Base-by-base conservation (phyloP, 345 rosid species). In the Acer yangbiense region DNA sequence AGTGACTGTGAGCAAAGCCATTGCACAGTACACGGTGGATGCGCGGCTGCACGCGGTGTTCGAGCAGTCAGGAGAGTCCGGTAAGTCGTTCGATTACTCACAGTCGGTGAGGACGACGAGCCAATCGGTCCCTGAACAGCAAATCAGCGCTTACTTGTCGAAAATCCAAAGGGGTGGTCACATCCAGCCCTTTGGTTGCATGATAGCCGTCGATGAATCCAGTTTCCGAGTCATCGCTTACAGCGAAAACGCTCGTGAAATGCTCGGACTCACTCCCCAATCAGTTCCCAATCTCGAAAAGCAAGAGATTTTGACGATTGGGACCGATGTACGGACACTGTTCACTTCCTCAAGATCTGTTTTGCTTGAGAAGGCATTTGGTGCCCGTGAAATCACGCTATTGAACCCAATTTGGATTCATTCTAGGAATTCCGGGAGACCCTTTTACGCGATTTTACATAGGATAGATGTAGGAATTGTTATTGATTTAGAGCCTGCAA, bases 381-480 rank as follows among this genome's bases (percentile, higher is more conserved):
- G 87, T 25, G 98, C 98, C 1, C 83, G 98, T 13, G 99, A 97
- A 75, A 94, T 97, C 76, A 90, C 98, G n/a, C 72, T 94, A 41
- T 74, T 93, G 66, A 97, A 97, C 71, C 99, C 99, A 1, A 67
- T 94, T 75, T 94, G 98, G 98, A 87, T 97, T 77, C 97, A 93
- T 62, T 91, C 99, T 1, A 94, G 85, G 86, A 83, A 83, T 77
- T 88, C 97, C 0, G 98, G 98, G 16, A 94, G 87, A 43, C 93
- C 98, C 4, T 97, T 94, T 61, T 94, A 94, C 71, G 98, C 96
- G 0, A 94, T 97, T 78, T 87, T 94, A 62, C 99, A 97, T 23
- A 82, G 98, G 86, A 83, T 94, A 68, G 99, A 97, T 84, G 98
- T 97, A 23, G 99, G 99, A 14, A 88, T 94, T 69, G 98, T 97